Evolutionary conservation across 768 basidiomycete species (phyloP), one percentile per base, ranked within the genome.

Genomic region (Sarcomyxa edulis): DNA sequence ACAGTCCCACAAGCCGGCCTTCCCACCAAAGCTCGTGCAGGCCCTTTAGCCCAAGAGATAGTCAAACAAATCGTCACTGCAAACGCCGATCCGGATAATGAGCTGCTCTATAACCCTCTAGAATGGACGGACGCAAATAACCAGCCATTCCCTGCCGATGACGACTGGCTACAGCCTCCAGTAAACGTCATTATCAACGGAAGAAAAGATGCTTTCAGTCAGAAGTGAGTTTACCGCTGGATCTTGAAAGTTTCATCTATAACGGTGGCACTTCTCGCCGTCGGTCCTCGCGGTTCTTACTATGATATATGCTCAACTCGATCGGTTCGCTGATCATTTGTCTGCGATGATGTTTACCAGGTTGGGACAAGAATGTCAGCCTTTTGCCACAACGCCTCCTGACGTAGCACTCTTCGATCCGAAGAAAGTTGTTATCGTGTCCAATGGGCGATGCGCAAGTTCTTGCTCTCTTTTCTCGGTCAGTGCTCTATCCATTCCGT

Each of bases 1-100:
- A 74, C 74, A 1, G 68, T 65, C 22, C 74, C 76, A 11, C 73
- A 78, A 49, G 71, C 75, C 21, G 75, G 74, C 1, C 54, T 78
- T 15, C 68, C 78, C 51, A 74, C 74, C 15, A 61, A 58, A 23
- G 56, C 68, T 14, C 69, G 76, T 31, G 68, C 63, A 20, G 66
- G 69, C 3, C 64, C 68, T 1, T 59, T 80, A 21, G 75, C 76
- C 8, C 69, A 64, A 39, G 54, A 67, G 19, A 72, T 81, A 39
- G 70, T 69, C 18, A 51, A 71, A 46, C 50, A 56, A 20, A 68
- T 76, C 40, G 55, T 60, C 9, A 51, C 61, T 10, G 66, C 64
- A 7, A n/a, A n/a, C n/a, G 60, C 53, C 6, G 76, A 78, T 51
- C 75, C 76, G 3, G 48, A 68, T 33, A 44, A 59, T 14, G 32